These are phyloP conservation scores for Euphorbia tirucalli DNA, from an alignment of 345 rosid genomes.

Conservation along the genomic window DNA sequence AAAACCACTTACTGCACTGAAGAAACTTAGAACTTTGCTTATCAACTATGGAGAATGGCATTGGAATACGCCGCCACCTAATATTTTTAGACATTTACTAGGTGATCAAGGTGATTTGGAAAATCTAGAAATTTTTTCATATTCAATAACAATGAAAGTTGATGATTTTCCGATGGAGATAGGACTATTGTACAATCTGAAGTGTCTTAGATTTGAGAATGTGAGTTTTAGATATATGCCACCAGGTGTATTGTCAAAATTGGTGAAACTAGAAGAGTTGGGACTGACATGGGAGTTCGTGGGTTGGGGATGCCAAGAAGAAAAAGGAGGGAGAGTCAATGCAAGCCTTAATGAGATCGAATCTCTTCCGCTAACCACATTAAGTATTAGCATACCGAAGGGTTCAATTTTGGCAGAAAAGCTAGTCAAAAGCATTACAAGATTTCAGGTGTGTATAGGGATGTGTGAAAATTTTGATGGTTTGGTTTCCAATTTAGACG, in stretches of 20 bases:
- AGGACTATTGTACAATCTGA: background rate
- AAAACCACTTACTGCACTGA: no score
- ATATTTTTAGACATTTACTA: background rate
- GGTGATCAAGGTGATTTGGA: background rate
- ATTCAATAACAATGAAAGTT: no score
- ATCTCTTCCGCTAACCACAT: background rate
- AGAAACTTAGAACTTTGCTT: no score
- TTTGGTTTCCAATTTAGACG: no score
- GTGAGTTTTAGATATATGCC: background rate
- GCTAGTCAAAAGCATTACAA: background rate
- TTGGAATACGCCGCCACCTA: no score
- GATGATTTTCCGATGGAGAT: background rate
- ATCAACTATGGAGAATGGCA: no score
- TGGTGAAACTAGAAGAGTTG: background rate
- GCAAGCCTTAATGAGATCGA: background rate
- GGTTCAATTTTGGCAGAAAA: background rate
- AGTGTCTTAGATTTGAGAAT: background rate
- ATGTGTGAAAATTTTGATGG: no score
- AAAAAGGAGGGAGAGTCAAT: background rate
- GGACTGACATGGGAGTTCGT: background rate
- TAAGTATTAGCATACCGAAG: conserved; percentile 11
- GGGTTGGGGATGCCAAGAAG: background rate
- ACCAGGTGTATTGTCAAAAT: background rate
- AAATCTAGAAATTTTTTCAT: background rate
- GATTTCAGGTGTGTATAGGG: background rate